Evolutionary conservation across 176 grass and related monocot genomes (phyloP).

Genomic region (Oryza nivara): DNA sequence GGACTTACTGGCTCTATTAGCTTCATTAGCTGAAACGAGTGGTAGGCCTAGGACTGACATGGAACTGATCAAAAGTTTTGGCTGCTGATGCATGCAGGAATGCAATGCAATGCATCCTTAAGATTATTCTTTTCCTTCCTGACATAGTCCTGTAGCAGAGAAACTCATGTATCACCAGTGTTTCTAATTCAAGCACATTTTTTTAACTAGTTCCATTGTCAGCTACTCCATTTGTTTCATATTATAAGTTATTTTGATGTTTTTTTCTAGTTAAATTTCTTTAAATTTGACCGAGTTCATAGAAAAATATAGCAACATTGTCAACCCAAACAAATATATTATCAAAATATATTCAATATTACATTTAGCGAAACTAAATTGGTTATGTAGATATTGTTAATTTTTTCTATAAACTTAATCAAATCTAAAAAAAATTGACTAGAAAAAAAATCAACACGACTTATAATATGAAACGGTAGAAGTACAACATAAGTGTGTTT

Average conservation of each 20-base stretch:
- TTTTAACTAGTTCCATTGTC: slow-evolving; percentile 30
- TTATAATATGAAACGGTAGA: too few relatives aligned
- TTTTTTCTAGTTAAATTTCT: too few relatives aligned
- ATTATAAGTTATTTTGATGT: too few relatives aligned
- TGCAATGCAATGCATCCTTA: slow-evolving; percentile 26
- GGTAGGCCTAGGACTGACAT: slow-evolving; percentile 85
- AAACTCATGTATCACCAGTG: slow-evolving; percentile 43
- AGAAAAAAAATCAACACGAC: too few relatives aligned
- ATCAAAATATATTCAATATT: too few relatives aligned
- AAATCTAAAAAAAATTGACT: too few relatives aligned
- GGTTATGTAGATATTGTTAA: too few relatives aligned
- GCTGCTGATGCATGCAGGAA: slow-evolving; percentile 38
- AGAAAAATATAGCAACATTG: too few relatives aligned
- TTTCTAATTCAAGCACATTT: slow-evolving; percentile 50
- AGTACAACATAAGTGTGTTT: background rate
- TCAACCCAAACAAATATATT: too few relatives aligned
- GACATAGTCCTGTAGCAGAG: slow-evolving; percentile 42
- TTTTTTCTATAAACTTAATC: too few relatives aligned
- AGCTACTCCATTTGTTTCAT: background rate
- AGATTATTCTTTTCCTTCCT: slow-evolving; percentile 54
- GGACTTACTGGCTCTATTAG: slow-evolving; percentile 30
- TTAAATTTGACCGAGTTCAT: too few relatives aligned
- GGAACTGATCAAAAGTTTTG: slow-evolving; percentile 79
- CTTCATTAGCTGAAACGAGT: slow-evolving; percentile 42
- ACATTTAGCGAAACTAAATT: too few relatives aligned